Evolutionary conservation across 805 yeast species (phyloP), one percentile per base, ranked within the genome.

Genomic region (Candida maris): DNA sequence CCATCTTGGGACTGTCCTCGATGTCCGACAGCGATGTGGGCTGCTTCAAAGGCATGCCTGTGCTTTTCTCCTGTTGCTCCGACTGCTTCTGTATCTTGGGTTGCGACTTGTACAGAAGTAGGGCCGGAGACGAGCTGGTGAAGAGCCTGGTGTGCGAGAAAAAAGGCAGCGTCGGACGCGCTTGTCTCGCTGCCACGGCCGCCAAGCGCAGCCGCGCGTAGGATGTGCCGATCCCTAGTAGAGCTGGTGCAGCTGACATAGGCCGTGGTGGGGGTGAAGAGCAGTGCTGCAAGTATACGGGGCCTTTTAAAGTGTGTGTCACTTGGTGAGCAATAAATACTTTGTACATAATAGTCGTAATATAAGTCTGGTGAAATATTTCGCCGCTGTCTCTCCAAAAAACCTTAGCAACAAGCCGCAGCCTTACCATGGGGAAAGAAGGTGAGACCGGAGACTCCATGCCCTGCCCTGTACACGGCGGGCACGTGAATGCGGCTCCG

Each of bases 91-190:
- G 37, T 8, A 42, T 37, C 34, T 51, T 49, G 10, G 54, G 49
- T 31, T 49, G 49, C 7, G 56, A 40, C 19, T 57, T 56, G 35
- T 57, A 57, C 4, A 55, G 37, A 16, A 54, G n/a, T n/a, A n/a
- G n/a, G n/a, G n/a, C n/a, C n/a, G n/a, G 6, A 33, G n/a, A 12
- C 14, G 24, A 12, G 21, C 10, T 25, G 15, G 20, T 19, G 18
- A 14, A 18, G 16, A 6, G 30, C 19, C 17, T 27, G 30, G 13
- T 15, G 10, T 17, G 14, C 27, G 9, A 14, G 27, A 8, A 24
- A 5, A 6, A 24, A 13, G n/a, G 27, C 16, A 24, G 27, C 27
- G 9, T 16, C 14, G n/a, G n/a, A n/a, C n/a, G n/a, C n/a, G n/a
- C n/a, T n/a, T n/a, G n/a, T 21, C 24, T 8, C 24, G 12, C 24